A percentile compares a stretch with the other conserved stretches of the same genome.
Conservation (phyloP, 441 rosid species). For the Erodium chrysanthum region DNA sequence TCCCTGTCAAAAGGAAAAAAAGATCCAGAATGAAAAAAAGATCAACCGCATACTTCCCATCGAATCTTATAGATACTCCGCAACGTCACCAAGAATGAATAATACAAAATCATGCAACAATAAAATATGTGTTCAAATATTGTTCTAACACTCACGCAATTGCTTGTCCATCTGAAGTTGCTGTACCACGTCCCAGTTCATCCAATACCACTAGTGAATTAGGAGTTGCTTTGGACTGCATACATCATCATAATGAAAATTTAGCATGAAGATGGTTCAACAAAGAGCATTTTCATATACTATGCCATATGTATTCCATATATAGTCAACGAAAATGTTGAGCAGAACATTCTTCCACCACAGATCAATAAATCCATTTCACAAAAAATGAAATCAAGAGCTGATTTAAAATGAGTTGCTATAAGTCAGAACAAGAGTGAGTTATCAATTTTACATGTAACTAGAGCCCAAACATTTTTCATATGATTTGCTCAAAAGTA, state of each 20-base stretch:
- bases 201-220: slow-evolving; percentile 86
- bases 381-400: no score
- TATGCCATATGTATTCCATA: not conserved
- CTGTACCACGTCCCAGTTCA: slow-evolving; percentile 96
- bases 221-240: slow-evolving; percentile 71
- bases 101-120: not conserved
- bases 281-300: not conserved
- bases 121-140: not conserved
- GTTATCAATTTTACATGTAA: not conserved
- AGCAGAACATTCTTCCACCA: not conserved
- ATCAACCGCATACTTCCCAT: slow-evolving; percentile 14
- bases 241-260: slow-evolving; percentile 12
- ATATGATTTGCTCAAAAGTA: not conserved
- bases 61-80: not conserved
- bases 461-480: slow-evolving; percentile 6
- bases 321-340: not conserved
- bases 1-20: slow-evolving; percentile 45
- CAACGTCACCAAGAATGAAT: slow-evolving; percentile 6
- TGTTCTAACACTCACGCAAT: slow-evolving; percentile 58
- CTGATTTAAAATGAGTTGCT: not conserved
- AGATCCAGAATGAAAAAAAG: slow-evolving; percentile 16
- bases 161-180: slow-evolving; percentile 99
- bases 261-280: not conserved
- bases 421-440: not conserved
- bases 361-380: no score